phyloP scores from a whole-genome alignment of 2,329 filamentous ascomycete species.

The Cryphonectria naterciae region DNA sequence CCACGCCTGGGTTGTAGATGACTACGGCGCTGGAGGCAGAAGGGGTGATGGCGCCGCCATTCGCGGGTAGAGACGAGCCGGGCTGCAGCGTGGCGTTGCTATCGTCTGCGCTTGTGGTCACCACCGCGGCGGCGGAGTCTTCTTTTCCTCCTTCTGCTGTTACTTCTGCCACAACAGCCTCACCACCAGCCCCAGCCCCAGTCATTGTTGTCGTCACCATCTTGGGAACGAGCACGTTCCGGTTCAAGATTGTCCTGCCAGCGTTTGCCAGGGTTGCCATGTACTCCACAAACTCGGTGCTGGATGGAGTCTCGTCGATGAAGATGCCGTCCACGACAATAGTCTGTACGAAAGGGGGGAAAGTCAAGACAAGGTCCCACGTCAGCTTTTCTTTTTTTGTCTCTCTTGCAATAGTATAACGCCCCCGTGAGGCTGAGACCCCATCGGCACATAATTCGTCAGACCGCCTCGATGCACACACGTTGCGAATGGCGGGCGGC shows the following conservation, averaged over 20 bases:
- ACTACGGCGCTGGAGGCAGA: constrained; percentile 31
- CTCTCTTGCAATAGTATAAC: neutral
- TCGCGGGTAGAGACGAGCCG: constrained; percentile 11
- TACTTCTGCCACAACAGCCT: constrained; percentile 9
- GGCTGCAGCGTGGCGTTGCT: constrained; percentile 7
- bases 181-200: neutral
- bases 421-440: constrained; percentile 1
- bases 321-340: constrained; percentile 52
- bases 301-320: constrained; percentile 50
- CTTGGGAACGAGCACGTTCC: constrained; percentile 13
- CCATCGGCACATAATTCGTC: neutral
- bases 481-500: neutral
- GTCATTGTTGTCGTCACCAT: neutral
- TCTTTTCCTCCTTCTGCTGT: constrained; percentile 17
- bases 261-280: constrained; percentile 33
- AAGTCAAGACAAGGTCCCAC: neutral
- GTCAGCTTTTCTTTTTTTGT: neutral
- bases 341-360: constrained; percentile 23
- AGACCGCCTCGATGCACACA: neutral
- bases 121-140: neutral
- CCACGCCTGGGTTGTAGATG: constrained; percentile 50
- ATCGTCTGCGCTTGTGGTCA: neutral
- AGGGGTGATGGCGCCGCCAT: constrained; percentile 21
- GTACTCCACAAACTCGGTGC: constrained; percentile 30
- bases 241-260: constrained; percentile 27